Conservation (phyloP, 495 filamentous ascomycete genomes). For the Neurospora sp. region DNA sequence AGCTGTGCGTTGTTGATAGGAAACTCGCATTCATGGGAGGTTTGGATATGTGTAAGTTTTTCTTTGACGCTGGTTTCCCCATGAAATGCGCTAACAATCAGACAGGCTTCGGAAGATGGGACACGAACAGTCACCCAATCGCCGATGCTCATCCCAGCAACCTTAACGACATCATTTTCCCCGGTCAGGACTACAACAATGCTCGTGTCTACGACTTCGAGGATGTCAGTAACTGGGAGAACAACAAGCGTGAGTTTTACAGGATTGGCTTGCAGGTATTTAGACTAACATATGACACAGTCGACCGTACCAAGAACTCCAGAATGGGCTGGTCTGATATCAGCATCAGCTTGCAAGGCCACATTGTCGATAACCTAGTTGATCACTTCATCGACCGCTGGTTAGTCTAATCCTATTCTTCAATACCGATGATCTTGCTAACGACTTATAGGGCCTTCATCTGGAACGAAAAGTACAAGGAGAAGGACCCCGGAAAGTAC, state of each 20-base stretch:
- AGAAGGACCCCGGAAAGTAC: slow-evolving; percentile 55
- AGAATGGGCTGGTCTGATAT: slow-evolving; percentile 96
- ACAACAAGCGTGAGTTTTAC: slow-evolving; percentile 55
- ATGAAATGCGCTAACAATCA: slow-evolving; percentile 4
- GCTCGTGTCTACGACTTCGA: slow-evolving; percentile 80
- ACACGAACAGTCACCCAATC: slow-evolving; percentile 65
- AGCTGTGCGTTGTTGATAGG: slow-evolving; percentile 77
- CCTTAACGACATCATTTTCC: slow-evolving; percentile 65
- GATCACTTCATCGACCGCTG: slow-evolving; percentile 79
- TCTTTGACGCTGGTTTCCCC: neutral
- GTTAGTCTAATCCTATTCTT: neutral
- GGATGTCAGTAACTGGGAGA: slow-evolving; percentile 70
- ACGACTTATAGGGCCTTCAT: slow-evolving; percentile 64
- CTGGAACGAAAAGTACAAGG: slow-evolving; percentile 69
- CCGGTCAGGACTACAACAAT: slow-evolving; percentile 94
- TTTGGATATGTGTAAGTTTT: slow-evolving; percentile 48
- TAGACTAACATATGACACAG: slow-evolving; percentile 19
- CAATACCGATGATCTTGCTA: neutral
- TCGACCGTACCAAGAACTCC: slow-evolving; percentile 67
- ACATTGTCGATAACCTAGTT: slow-evolving; percentile 65
- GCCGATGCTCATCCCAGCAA: slow-evolving; percentile 78
- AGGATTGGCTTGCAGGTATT: neutral
- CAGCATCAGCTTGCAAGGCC: slow-evolving; percentile 69
- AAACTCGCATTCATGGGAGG: slow-evolving; percentile 85
- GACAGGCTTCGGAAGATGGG: slow-evolving; percentile 50